Base-by-base conservation (phyloP, 345 rosid species). In the Raphanus sativus region DNA sequence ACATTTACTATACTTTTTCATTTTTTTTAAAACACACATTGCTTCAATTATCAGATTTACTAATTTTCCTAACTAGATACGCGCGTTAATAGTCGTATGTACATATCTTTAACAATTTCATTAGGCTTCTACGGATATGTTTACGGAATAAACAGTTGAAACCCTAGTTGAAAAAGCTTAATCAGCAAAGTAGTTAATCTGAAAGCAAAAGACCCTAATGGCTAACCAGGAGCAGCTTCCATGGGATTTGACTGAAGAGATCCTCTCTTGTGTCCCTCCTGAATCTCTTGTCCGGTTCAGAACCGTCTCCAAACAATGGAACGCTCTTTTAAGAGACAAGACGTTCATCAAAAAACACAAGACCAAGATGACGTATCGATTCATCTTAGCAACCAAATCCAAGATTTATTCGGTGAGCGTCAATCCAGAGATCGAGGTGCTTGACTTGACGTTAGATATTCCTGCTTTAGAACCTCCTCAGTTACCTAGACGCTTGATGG, bases 331-430 rank as follows among this genome's bases (percentile, higher is more conserved):
- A 11, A 1, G 62, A 2, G 61, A 62, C 42, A 62, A 62, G 17
- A 29, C 10, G 13, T 72, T 72, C 60, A 45, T 72, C 68, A 72
- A 62, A 28, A 72, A 40, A 11, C 67, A 60, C 75, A 60, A 40
- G 68, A 15, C 9, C 54, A 48, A 48, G 54, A 48, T 48, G 15
- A 36, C 65, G 65, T 70, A 36, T 70, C 25, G 55, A 5, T 58
- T 70, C 15, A 70, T 70, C 32, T 9, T 70, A 70, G 3, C 55
- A 13, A 70, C 65, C 15, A 59, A n/a, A 25, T 70, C 74, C 38
- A 70, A 70, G 34, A 38, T 70, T 59, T 70, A 58, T n/a, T 58
- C 74, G 38, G 74, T 70, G 58, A 58, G 74, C 34, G 4, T 70
- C n/a, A 6, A 70, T 26, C 65, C 65, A 5, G 1, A 24, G 55